Base-by-base conservation (phyloP, 148 eudicot species). In the Fagopyrum esculentum region DNA sequence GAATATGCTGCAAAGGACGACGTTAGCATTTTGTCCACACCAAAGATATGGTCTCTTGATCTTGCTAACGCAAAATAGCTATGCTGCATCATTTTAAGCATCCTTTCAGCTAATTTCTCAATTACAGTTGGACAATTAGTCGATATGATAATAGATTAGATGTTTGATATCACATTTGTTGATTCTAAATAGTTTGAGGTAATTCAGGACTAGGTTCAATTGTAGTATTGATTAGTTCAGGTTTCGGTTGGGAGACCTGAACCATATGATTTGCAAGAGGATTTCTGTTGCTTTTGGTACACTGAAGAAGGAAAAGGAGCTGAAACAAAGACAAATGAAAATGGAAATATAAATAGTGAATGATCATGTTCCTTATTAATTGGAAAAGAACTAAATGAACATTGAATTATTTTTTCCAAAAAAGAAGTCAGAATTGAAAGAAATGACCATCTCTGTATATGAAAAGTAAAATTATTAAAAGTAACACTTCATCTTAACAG, bases 1-100 rank as follows among this genome's bases (percentile, higher is more conserved):
- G 86, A 86, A 56, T 90, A 85, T 81, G 73, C 80, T 74, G 78
- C 78, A 45, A 85, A 76, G 76, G 80, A 81, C 64, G 81, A 78
- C 30, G 83, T 77, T 45, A 87, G 80, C 76, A 60, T 82, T 78
- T 83, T 94, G 74, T 83, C 45, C 69, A 91, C 91, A 83, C 90
- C 90, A 76, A 80, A 90, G 97, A 97, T 94, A 76, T 72, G 73
- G 6, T 45, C 71, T 75, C 49, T 12, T 45, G 13, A 26, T 50
- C 6, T 4, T 40, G n/a, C 70, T 54, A 47, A 56, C 16, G 22
- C 61, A 56, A n/a, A 56, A 56, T 17, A 56, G 61, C 8, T 35
- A 26, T 63, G n/a, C 69, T 63, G n/a, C 16, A 11, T 22, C 26
- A 22, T 30, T 63, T n/a, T 12, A 15, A 12, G 44, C 5, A 63